Evolutionary conservation across 768 basidiomycete species (phyloP).

Genomic region (Suillus subluteus): DNA sequence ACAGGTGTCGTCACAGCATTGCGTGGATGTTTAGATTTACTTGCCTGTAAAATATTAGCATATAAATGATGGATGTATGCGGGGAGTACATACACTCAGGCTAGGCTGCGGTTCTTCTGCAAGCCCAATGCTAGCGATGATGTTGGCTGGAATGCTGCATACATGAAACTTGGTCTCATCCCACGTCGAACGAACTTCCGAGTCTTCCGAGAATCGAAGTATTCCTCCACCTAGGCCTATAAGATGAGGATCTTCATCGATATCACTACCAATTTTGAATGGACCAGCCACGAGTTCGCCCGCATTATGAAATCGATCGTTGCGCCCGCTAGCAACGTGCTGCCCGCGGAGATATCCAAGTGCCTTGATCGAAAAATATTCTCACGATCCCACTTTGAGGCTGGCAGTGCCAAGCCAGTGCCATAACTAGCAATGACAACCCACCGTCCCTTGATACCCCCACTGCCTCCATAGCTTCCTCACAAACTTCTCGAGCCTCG

Average conservation of each 20-base stretch:
- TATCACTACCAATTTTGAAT: neutral
- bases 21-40: neutral
- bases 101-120: neutral
- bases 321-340: too few species aligned
- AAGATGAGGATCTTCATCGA: too few species aligned
- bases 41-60: neutral
- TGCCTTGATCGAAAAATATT: too few species aligned
- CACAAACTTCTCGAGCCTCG: too few species aligned
- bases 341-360: too few species aligned
- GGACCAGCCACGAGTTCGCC: neutral
- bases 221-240: too few species aligned
- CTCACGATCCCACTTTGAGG: too few species aligned
- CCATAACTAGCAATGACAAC: too few species aligned
- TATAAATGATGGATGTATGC: neutral
- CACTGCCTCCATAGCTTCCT: too few species aligned
- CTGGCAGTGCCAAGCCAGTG: too few species aligned
- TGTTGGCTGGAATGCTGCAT: neutral
- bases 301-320: too few species aligned
- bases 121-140: neutral
- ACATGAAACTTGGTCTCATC: neutral
- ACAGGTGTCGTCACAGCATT: neutral
- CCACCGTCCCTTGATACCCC: too few species aligned
- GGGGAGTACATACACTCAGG: neutral
- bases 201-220: neutral
- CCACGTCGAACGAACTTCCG: neutral